Base-by-base conservation (phyloP, 768 basidiomycete species). In the Hirschioporus abietinus region DNA sequence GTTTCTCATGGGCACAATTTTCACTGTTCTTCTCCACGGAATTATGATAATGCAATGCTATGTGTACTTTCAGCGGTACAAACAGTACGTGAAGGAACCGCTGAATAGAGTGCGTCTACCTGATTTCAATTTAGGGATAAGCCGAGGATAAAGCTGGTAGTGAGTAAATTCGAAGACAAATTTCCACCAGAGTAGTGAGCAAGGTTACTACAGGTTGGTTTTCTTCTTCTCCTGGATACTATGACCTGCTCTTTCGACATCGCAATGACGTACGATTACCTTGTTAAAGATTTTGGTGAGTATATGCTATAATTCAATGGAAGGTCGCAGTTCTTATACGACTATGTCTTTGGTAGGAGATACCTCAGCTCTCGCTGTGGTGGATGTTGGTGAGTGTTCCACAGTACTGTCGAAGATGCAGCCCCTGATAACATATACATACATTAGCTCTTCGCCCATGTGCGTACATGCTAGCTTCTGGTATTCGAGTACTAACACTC, bases 1-100 rank as follows among this genome's bases (percentile, higher is more conserved):
- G 15, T 81, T 84, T 73, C 76, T 84, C 68, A 79, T 84, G 59
- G 83, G 82, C 23, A 77, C 79, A 65, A 71, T 78, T 15, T 71
- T 84, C 73, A 84, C 83, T 67, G 71, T 83, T 24, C 64, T 83
- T 15, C 75, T 84, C 10, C 82, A 81, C 66, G 83, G 83, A 1
- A 80, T 84, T 58, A 83, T 83, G 79, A 78, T 82, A 60, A 78
- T 78, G 0, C 80, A 87, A 72, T 73, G 79, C 15, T 81, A 81
- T 66, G 52, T 86, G 5, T 86, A 86, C 72, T 81, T 77, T 70
- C 78, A 76, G 60, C 76, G 78, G 0, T 81, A 75, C 71, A 80
- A 79, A 67, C 71, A 69, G 83, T 77, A 42, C 67, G 74, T 70
- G 17, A 3, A 52, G 4, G 4, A 10, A 12, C 12, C n/a, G 42